Evolutionary conservation across 1,284 basidiomycete genomes (phyloP).

Genomic region (Ustilago curta): DNA sequence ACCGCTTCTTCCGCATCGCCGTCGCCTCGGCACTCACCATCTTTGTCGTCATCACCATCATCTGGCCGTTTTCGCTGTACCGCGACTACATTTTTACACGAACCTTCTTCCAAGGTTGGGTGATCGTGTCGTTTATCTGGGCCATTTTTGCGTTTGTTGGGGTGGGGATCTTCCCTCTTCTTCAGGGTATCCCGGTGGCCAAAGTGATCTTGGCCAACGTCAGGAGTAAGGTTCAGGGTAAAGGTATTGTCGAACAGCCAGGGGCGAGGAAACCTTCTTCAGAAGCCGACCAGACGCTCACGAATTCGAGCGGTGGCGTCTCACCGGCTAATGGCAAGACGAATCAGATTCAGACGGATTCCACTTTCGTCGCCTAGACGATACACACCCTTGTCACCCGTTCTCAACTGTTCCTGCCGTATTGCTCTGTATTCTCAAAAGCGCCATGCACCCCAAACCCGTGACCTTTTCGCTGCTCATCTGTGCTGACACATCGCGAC

Average conservation of each 20-base stretch:
- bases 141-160: constrained; percentile 55
- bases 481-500: too few species aligned
- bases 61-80: constrained; percentile 67
- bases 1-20: constrained; percentile 43
- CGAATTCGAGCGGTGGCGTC: not conserved
- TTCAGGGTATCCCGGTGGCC: constrained; percentile 58
- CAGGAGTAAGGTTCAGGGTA: constrained; percentile 13
- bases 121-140: constrained; percentile 64
- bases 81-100: constrained; percentile 64
- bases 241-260: too few species aligned
- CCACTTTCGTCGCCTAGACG: constrained; percentile 20
- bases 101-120: constrained; percentile 66
- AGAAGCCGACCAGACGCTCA: not conserved
- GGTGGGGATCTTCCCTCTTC: constrained; percentile 58
- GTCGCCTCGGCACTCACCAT: constrained; percentile 31
- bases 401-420: too few species aligned
- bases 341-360: constrained; percentile 6
- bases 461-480: too few species aligned
- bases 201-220: constrained; percentile 29
- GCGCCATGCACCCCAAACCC: too few species aligned
- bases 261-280: not conserved
- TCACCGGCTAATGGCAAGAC: constrained; percentile 9
- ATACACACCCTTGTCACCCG: too few species aligned
- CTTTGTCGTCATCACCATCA: constrained; percentile 64
- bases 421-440: too few species aligned